Evolutionary conservation across 1,139 yeast genomes (phyloP).

Genomic region (Hemisphaericaspora xylanilytica): DNA sequence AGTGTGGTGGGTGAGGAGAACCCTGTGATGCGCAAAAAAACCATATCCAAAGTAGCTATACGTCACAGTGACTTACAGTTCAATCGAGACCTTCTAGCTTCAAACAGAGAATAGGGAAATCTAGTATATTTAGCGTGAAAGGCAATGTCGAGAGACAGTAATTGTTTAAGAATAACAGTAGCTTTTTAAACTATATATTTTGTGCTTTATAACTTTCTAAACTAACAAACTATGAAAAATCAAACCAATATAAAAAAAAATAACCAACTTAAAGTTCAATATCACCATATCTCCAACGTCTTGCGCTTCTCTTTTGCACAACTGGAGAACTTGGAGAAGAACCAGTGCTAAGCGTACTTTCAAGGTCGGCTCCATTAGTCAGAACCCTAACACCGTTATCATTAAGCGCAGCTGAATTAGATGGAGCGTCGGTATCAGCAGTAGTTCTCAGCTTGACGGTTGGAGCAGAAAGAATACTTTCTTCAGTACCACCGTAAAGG

Average conservation of each 20-base stretch:
- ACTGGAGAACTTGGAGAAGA: neutral
- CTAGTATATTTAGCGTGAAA: too few relatives aligned
- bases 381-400: too few relatives aligned
- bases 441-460: neutral
- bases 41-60: too few relatives aligned
- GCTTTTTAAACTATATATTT: too few relatives aligned
- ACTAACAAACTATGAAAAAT: neutral
- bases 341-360: neutral
- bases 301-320: neutral
- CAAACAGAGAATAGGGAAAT: too few relatives aligned
- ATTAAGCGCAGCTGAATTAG: neutral
- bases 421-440: neutral
- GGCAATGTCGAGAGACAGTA: too few relatives aligned
- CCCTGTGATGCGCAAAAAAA: too few relatives aligned
- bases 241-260: neutral
- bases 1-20: too few relatives aligned
- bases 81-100: too few relatives aligned
- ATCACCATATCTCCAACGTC: slow-evolving; percentile 1
- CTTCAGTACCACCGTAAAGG: neutral
- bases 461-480: neutral
- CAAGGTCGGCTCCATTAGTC: neutral
- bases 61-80: too few relatives aligned
- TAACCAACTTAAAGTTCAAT: neutral
- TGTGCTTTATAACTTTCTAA: too few relatives aligned
- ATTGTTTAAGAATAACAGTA: too few relatives aligned